These are phyloP conservation scores for Umbelopsis sp. DNA, from an alignment of 192 early-diverging fungal species.

Conservation along the genomic window DNA sequence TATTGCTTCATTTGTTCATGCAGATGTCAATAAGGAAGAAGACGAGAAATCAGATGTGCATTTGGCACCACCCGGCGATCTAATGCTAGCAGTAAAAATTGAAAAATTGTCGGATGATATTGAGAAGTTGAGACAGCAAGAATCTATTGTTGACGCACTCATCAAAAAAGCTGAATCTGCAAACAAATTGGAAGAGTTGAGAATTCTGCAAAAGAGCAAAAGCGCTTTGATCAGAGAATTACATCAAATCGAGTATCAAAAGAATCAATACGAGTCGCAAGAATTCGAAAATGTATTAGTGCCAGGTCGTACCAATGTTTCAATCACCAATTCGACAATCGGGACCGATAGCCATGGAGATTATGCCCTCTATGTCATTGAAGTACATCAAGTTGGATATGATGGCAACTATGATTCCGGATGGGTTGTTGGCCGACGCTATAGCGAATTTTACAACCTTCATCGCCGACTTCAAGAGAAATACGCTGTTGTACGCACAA, in stretches of 20 bases:
- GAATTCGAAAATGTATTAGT: conserved; percentile 64
- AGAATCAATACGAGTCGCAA: conserved; percentile 59
- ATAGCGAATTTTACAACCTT: conserved; percentile 84
- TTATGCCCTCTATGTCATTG: conserved; percentile 67
- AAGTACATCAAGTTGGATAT: conserved; percentile 63
- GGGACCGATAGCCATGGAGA: conserved; percentile 55
- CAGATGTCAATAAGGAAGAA: conserved; percentile 43
- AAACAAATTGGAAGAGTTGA: conserved; percentile 54
- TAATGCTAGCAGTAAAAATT: conserved; percentile 62
- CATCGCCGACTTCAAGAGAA: conserved; percentile 68
- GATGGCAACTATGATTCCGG: conserved; percentile 60
- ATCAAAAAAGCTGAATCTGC: conserved; percentile 59
- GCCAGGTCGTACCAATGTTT: conserved; percentile 54
- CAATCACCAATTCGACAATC: conserved; percentile 53
- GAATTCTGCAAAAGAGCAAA: conserved; percentile 65
- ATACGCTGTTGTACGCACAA: conserved; percentile 60
- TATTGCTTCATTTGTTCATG: conserved; percentile 6
- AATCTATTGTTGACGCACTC: conserved; percentile 67
- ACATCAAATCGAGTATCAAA: conserved; percentile 62
- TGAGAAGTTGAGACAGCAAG: conserved; percentile 61
- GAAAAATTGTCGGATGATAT: conserved; percentile 53
- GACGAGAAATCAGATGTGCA: conserved; percentile 52
- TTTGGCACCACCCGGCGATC: conserved; percentile 68
- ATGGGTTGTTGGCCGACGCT: conserved; percentile 79
- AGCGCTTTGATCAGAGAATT: conserved; percentile 58